Conservation (phyloP, 176 grass and related monocot species). For the Oryza meridionalis region DNA sequence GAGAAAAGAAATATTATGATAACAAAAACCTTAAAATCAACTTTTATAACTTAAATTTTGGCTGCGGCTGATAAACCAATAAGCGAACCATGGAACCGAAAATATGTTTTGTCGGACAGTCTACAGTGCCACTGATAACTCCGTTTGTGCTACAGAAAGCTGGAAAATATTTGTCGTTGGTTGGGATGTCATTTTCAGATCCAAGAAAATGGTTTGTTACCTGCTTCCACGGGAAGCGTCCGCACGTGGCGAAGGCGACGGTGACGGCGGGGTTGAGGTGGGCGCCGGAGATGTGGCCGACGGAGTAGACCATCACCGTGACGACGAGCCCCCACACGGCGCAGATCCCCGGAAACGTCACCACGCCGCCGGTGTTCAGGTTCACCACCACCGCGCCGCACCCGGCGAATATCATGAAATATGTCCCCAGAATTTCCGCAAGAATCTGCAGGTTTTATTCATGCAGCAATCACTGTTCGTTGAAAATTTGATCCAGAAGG, state of each 20-base stretch:
- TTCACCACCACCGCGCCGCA: constrained; percentile 75
- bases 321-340: constrained; percentile 85
- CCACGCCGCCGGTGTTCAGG: constrained; percentile 55
- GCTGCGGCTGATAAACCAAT: too few relatives aligned
- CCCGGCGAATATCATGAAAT: constrained; percentile 88
- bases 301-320: constrained; percentile 83
- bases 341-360: constrained; percentile 83
- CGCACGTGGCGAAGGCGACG: constrained; percentile 75
- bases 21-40: too few relatives aligned
- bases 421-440: constrained; percentile 74
- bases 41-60: too few relatives aligned
- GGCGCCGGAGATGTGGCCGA: constrained; percentile 82
- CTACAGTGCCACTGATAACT: not conserved
- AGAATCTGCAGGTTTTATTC: constrained; percentile 41
- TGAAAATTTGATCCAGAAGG: not conserved
- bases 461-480: not conserved
- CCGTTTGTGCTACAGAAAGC: not conserved
- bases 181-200: not conserved
- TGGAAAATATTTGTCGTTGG: too few relatives aligned
- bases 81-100: too few relatives aligned
- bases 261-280: constrained; percentile 92
- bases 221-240: constrained; percentile 89
- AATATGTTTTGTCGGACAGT: not conserved
- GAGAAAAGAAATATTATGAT: too few relatives aligned
- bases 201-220: constrained; percentile 3